These are phyloP conservation scores for Prosopis cineraria DNA, from an alignment of 306 rosid species.

Conservation along the genomic window DNA sequence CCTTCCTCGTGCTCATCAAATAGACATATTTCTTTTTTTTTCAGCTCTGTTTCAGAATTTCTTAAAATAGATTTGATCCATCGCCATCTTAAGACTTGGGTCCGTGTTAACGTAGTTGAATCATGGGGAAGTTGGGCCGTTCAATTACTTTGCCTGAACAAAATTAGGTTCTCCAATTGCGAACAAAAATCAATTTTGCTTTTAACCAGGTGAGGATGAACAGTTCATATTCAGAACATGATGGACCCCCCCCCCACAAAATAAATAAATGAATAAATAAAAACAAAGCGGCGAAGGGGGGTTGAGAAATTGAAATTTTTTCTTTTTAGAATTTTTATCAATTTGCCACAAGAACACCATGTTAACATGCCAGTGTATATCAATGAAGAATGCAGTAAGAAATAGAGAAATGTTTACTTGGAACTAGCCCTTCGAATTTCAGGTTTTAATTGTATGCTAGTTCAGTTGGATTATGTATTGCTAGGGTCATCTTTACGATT, in stretches of 20 bases:
- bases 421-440: not conserved
- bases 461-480: not conserved
- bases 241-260: too few species aligned
- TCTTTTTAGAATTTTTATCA: not conserved
- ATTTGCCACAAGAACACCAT: not conserved
- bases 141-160: not conserved
- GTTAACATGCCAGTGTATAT: not conserved
- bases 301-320: not conserved
- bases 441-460: too few species aligned
- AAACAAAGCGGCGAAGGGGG: not conserved
- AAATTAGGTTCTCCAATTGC: not conserved
- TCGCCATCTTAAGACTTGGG: slow-evolving; percentile 11
- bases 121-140: not conserved
- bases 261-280: too few species aligned
- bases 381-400: not conserved
- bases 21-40: too few species aligned
- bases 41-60: not conserved
- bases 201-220: not conserved
- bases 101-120: not conserved
- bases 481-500: not conserved
- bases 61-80: not conserved
- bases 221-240: not conserved
- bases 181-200: not conserved
- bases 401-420: not conserved
- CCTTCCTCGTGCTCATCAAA: not conserved